phyloP scores from a whole-genome alignment of 305 asterid genomes.

The Solanum hybrid region DNA sequence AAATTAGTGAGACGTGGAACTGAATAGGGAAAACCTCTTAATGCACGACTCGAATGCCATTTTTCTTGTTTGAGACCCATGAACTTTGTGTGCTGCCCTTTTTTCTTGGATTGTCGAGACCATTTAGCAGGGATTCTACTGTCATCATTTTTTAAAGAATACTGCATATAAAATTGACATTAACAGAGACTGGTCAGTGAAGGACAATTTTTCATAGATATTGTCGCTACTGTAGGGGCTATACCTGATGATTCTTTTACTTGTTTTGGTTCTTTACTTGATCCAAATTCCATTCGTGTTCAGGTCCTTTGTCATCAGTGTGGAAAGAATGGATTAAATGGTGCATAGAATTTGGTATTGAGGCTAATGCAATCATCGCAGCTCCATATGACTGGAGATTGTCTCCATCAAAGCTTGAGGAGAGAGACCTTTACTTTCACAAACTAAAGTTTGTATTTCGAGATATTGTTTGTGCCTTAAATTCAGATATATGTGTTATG shows the following conservation, averaged over 20 bases:
- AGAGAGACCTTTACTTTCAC: conserved; percentile 96
- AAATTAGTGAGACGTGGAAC: not conserved
- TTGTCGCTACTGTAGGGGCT: not conserved
- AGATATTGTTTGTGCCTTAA: not conserved
- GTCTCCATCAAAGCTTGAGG: conserved; percentile 94
- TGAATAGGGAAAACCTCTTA: not conserved
- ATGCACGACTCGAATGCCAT: not conserved
- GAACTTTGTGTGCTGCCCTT: not conserved
- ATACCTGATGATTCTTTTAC: not conserved
- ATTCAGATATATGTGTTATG: not conserved
- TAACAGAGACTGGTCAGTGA: not conserved
- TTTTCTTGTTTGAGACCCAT: not conserved
- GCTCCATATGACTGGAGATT: conserved; percentile 98
- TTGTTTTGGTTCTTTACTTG: not conserved
- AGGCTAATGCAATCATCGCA: conserved; percentile 91
- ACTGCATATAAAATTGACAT: not conserved
- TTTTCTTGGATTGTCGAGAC: not conserved
- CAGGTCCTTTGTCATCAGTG: conserved; percentile 98
- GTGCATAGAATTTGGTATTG: conserved; percentile 99
- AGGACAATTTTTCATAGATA: not conserved
- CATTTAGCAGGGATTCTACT: not conserved
- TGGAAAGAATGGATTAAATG: conserved; percentile 99
- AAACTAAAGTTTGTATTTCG: conserved; percentile 57
- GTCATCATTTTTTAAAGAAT: not conserved
- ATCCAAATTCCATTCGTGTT: conserved; percentile 8